Base-by-base conservation (phyloP, 306 rosid species). In the Rosa multiflora region DNA sequence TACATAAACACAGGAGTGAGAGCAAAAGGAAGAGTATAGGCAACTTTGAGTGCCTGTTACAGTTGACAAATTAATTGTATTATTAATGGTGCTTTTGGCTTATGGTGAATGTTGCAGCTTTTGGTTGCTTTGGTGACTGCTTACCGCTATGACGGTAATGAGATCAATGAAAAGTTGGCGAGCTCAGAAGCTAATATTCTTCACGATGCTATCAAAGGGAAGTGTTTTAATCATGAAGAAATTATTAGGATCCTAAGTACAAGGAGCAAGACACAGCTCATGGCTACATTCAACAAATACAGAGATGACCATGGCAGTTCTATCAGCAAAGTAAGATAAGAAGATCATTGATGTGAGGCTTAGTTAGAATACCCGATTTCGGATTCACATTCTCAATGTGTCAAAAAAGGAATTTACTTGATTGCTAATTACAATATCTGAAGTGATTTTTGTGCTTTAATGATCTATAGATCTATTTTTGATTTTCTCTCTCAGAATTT, bases 211-310 rank as follows among this genome's bases (percentile, higher is more conserved):
- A 86, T 91, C 86, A 91, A 93, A 72, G 89, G 84, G 77, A 91
- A 88, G 79, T 79, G 77, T 39, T 83, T 86, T 39, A 80, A 82
- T 52, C 73, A 75, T 73, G 98, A 90, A 59, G 98, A 93, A 82
- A 85, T 89, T 37, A 82, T 90, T 15, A 87, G 95, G 86, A 84
- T 90, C 79, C 76, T 91, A 40, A 90, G 83, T 47, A 91, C 97
- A 39, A 90, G 95, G 81, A 90, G 97, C 88, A 91, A 83, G 84
- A 80, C 83, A 0, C 97, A 92, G 79, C 92, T 92, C 85, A 80
- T 88, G 51, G 94, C 92, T 0, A 89, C 91, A 74, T 91, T 93
- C 88, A 93, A 91, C 76, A 83, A 75, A 29, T 94, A 90, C 84
- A 86, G 82, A 84, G 97, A 92, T 78, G 92, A 76, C 43, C 88